These are phyloP conservation scores for Epichloe sylvatica DNA, from an alignment of 2,329 filamentous ascomycete genomes.

Conservation along the genomic window DNA sequence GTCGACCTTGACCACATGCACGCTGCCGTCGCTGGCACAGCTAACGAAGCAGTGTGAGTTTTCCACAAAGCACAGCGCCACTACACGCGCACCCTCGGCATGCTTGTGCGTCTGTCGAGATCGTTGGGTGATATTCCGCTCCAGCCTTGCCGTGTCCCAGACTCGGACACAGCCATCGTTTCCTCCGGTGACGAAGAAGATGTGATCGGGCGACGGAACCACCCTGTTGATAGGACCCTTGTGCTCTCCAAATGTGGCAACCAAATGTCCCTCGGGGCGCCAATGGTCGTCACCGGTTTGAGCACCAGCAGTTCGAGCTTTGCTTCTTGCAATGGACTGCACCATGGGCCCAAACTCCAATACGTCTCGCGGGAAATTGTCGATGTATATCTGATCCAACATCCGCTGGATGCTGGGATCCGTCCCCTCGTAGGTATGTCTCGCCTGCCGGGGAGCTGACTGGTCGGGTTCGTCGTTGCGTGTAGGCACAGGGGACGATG, in stretches of 20 bases:
- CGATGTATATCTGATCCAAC: conserved; percentile 73
- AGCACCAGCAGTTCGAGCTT: conserved; percentile 33
- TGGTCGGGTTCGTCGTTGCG: conserved; percentile 17
- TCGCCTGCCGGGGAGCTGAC: conserved; percentile 32
- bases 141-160: conserved; percentile 82
- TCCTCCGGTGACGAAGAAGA: conserved; percentile 87
- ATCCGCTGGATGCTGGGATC: conserved; percentile 54
- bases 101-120: conserved; percentile 79
- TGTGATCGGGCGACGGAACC: conserved; percentile 72
- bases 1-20: conserved; percentile 77
- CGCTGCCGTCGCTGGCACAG: conserved; percentile 76
- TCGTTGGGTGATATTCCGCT: conserved; percentile 79
- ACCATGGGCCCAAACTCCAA: conserved; percentile 68
- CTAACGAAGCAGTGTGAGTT: conserved; percentile 89
- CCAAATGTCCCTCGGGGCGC: conserved; percentile 70
- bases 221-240: conserved; percentile 69
- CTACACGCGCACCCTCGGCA: conserved; percentile 54
- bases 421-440: conserved; percentile 76
- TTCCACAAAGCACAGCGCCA: conserved; percentile 80
- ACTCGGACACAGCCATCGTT: conserved; percentile 84
- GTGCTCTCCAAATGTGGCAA: conserved; percentile 84
- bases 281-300: conserved; percentile 40
- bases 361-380: conserved; percentile 53
- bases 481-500: conserved; percentile 11
- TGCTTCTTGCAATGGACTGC: conserved; percentile 48